phyloP scores from a whole-genome alignment of 345 rosid species.

The Bruguiera parviflora region DNA sequence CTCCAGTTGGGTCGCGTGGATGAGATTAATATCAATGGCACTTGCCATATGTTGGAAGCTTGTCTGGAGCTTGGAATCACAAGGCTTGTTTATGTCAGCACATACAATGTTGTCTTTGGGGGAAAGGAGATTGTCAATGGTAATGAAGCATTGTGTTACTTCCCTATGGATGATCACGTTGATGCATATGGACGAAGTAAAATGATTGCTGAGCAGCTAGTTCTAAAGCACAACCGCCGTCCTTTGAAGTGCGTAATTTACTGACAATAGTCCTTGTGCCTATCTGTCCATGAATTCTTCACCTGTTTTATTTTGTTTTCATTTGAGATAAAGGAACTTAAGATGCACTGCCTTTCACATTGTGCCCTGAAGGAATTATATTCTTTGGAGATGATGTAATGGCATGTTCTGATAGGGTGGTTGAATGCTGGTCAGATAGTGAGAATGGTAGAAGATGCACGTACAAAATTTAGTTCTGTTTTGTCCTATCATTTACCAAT shows the following conservation, averaged over 20 bases:
- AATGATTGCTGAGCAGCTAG: conserved; percentile 78
- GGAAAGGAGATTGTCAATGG: conserved; percentile 82
- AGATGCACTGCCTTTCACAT: neutral
- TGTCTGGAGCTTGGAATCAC: conserved; percentile 55
- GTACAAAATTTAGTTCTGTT: neutral
- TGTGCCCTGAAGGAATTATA: neutral
- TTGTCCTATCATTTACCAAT: neutral
- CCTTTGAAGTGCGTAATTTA: conserved; percentile 59
- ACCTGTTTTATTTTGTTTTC: neutral
- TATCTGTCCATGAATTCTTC: neutral
- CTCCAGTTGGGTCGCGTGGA: conserved; percentile 77
- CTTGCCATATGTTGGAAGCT: conserved; percentile 69
- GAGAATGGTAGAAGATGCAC: neutral
- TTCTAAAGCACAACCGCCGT: conserved; percentile 66
- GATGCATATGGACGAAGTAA: conserved; percentile 79
- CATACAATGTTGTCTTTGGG: conserved; percentile 89
- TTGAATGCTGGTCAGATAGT: neutral
- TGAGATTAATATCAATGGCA: conserved; percentile 77
- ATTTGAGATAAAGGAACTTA: too few relatives aligned
- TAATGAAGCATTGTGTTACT: conserved; percentile 69
- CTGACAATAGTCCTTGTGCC: neutral
- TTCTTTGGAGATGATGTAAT: too few relatives aligned
- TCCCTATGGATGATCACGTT: conserved; percentile 69
- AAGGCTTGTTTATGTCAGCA: conserved; percentile 80
- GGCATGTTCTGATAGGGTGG: neutral